Conservation (phyloP, 202 grass and related monocot genomes). For the Dendrocalamus latiflorus region DNA sequence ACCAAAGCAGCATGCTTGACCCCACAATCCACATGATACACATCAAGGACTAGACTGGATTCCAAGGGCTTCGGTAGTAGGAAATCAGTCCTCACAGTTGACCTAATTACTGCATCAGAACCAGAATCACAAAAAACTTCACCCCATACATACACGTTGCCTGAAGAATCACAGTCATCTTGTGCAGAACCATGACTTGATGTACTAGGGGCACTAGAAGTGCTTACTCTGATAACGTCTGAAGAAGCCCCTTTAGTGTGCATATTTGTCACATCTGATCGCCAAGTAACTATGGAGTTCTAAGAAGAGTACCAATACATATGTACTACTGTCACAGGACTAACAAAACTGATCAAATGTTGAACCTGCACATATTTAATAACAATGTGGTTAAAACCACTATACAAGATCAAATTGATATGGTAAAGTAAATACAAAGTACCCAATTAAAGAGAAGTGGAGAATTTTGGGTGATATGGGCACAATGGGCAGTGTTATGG, state of each 20-base stretch:
- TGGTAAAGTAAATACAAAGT: not conserved
- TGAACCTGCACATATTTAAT: constrained; percentile 23
- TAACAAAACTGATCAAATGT: not conserved
- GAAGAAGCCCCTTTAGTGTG: constrained; percentile 50
- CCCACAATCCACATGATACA: constrained; percentile 59
- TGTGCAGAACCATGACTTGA: constrained; percentile 74
- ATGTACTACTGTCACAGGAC: not conserved
- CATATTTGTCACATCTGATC: constrained; percentile 57
- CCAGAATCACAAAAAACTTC: constrained; percentile 59
- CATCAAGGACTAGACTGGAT: constrained; percentile 69
- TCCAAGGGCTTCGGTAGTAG: constrained; percentile 77
- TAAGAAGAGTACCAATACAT: constrained; percentile 4
- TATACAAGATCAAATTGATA: not conserved
- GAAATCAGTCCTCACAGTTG: constrained; percentile 44
- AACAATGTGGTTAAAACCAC: not conserved
- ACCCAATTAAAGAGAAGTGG: not conserved
- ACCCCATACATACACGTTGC: constrained; percentile 76
- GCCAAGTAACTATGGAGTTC: not conserved
- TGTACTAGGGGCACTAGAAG: constrained; percentile 73
- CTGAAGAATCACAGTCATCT: constrained; percentile 72
- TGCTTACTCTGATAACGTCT: constrained; percentile 73
- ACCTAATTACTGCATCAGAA: constrained; percentile 32
- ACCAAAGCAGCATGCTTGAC: constrained; percentile 70
- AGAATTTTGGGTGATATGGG: not conserved
- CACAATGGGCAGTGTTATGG: not conserved